Evolutionary conservation across 2,329 filamentous ascomycete genomes (phyloP).

Genomic region (Fusarium cicatricum): DNA sequence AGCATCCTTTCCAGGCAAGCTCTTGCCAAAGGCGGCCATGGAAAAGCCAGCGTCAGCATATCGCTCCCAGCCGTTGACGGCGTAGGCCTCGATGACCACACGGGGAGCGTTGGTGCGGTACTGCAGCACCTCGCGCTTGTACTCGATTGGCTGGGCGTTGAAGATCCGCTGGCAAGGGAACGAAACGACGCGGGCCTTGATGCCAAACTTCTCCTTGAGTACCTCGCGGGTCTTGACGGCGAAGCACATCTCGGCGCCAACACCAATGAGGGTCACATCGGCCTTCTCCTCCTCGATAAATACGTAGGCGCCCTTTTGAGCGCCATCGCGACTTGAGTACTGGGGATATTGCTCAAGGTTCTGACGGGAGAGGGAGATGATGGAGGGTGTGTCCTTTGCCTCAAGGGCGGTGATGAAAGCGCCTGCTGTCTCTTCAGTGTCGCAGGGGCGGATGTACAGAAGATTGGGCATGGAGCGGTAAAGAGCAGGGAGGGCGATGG

Average conservation of each 20-base stretch:
- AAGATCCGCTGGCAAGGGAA: slow-evolving; percentile 57
- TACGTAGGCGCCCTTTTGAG: slow-evolving; percentile 56
- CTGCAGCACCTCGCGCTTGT: slow-evolving; percentile 55
- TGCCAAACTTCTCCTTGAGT: slow-evolving; percentile 50
- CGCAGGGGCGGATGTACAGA: slow-evolving; percentile 66
- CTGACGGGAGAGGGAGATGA: slow-evolving; percentile 59
- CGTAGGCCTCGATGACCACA: slow-evolving; percentile 69
- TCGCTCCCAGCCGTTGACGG: slow-evolving; percentile 65
- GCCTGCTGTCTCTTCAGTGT: slow-evolving; percentile 65
- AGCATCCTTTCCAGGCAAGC: slow-evolving; percentile 60
- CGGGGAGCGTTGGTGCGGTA: slow-evolving; percentile 54
- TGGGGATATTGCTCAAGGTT: slow-evolving; percentile 51
- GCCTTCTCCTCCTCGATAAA: slow-evolving; percentile 54
- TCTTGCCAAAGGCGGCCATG: slow-evolving; percentile 64
- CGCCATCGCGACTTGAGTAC: slow-evolving; percentile 51
- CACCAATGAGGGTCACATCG: slow-evolving; percentile 54
- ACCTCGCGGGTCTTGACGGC: slow-evolving; percentile 45
- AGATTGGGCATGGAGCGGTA: slow-evolving; percentile 71
- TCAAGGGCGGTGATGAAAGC: slow-evolving; percentile 61
- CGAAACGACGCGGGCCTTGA: slow-evolving; percentile 52
- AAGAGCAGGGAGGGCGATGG: slow-evolving; percentile 63
- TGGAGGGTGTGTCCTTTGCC: slow-evolving; percentile 51
- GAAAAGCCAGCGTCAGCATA: slow-evolving; percentile 65
- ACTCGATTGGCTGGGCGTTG: slow-evolving; percentile 52
- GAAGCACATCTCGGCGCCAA: slow-evolving; percentile 49